Evolutionary conservation across 805 yeast genomes (phyloP).

Genomic region (Grigorovia humatica): DNA sequence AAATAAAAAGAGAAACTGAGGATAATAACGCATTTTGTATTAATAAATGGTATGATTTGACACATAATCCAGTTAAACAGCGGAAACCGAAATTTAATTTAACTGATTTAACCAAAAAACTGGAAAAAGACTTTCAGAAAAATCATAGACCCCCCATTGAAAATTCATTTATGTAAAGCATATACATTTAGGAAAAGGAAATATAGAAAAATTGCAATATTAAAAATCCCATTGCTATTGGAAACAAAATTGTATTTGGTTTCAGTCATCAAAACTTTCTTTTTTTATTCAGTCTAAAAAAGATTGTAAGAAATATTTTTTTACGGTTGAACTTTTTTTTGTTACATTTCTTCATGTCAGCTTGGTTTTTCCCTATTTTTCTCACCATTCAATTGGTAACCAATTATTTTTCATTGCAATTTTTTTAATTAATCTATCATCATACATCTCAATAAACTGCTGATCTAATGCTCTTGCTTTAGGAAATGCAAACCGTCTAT

Average conservation of each 20-base stretch:
- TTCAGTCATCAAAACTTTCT: no score
- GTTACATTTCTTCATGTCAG: not conserved
- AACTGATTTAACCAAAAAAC: not conserved
- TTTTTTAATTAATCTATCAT: constrained; percentile 49
- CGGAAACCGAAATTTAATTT: constrained; percentile 3
- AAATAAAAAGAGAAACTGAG: constrained; percentile 42
- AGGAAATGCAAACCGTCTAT: constrained; percentile 88
- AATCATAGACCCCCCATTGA: not conserved
- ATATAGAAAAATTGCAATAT: no score
- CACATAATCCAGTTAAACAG: constrained; percentile 3
- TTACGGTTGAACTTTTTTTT: no score
- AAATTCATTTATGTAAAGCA: not conserved
- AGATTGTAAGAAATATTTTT: no score
- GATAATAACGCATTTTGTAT: constrained; percentile 44
- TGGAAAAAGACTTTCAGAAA: constrained; percentile 3
- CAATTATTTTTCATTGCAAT: constrained; percentile 44
- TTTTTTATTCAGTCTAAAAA: no score
- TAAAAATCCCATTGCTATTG: no score
- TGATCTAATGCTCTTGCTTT: constrained; percentile 93
- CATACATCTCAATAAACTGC: constrained; percentile 86
- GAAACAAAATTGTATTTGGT: no score
- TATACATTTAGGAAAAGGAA: not conserved
- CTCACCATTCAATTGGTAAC: constrained; percentile 61
- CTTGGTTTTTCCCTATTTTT: not conserved
- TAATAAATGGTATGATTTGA: constrained; percentile 36